Evolutionary conservation across 495 filamentous ascomycete genomes (phyloP).

Genomic region (Lepidopterella palustris): DNA sequence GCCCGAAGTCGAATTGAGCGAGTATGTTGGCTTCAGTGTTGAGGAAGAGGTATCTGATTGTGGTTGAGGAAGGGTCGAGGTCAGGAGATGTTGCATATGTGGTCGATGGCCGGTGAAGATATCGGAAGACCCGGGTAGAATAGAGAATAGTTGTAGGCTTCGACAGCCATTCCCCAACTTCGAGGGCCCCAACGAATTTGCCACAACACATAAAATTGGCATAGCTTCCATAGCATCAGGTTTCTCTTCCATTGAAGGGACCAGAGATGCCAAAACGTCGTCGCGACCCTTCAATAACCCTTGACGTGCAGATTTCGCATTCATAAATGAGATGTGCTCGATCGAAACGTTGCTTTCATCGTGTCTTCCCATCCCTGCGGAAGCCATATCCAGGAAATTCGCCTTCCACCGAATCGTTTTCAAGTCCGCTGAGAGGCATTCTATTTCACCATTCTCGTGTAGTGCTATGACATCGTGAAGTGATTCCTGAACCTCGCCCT

Average conservation of each 20-base stretch:
- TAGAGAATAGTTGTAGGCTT: conserved; percentile 16
- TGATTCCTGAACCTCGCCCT: conserved; percentile 26
- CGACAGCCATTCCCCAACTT: not conserved
- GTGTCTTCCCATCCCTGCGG: not conserved
- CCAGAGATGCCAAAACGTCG: conserved; percentile 37
- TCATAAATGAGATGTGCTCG: conserved; percentile 38
- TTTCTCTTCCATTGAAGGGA: conserved; percentile 12
- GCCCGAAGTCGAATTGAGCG: conserved; percentile 51
- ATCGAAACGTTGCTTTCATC: conserved; percentile 34
- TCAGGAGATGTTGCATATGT: conserved; percentile 22
- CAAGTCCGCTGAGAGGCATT: conserved; percentile 49
- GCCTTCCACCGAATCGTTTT: conserved; percentile 31
- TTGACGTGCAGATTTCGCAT: conserved; percentile 37
- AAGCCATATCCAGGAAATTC: conserved; percentile 18
- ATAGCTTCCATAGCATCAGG: conserved; percentile 19
- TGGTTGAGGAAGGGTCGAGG: conserved; percentile 19
- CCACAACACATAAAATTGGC: conserved; percentile 19
- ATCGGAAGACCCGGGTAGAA: conserved; percentile 18
- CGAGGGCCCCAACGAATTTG: not conserved
- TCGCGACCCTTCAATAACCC: conserved; percentile 43
- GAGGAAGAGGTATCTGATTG: too few species aligned
- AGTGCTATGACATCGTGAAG: conserved; percentile 35
- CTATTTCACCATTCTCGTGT: conserved; percentile 41
- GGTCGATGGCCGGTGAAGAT: conserved; percentile 13
- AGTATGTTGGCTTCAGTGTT: conserved; percentile 32